Evolutionary conservation across 192 early-diverging fungal species (phyloP), one percentile per base, ranked within the genome.

Genomic region (Martensiomyces pterosporus): DNA sequence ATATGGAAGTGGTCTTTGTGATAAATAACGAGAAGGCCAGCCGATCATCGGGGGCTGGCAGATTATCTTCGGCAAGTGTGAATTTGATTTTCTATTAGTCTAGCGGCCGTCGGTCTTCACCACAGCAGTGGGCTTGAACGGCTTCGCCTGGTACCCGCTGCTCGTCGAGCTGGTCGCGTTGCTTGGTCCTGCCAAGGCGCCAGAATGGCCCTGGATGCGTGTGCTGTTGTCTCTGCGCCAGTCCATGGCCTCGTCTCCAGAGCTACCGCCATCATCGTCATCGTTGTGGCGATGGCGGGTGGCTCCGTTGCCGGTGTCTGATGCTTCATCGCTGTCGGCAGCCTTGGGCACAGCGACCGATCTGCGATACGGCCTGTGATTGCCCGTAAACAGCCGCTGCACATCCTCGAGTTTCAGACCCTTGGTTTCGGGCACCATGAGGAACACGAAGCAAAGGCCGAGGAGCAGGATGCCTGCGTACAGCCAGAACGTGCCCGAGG

Each of bases 401-500:
- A 74, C 64, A 40, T 74, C 63, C 35, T 74, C 70, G 24, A 74
- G 64, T 51, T 59, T 62, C 17, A 74, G 58, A 2, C 70, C 70
- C 54, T 74, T 74, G 3, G 70, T 74, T 51, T 74, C 70, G 13
- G 62, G 70, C 39, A 74, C 63, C 54, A 61, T 38, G 18, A 61
- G 43, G 18, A 57, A 60, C 12, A 74, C 59, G 43, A 74, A 61
- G 14, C 47, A 25, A 27, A 74, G 34, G 0, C 63, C 64, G 17
- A 66, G 29, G 3, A 65, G 38, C 24, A 66, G 18, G 17, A 74
- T 62, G n/a, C 70, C 63, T 1, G 70, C 70, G n/a, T 66, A 74
- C 15, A 74, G 57, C 70, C 70, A 74, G 48, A 74, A 74, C 29
- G 70, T 74, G 22, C 63, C 70, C 15, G 70, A 74, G 1, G 70